Evolutionary conservation across 495 filamentous ascomycete species (phyloP).

Genomic region (Aspergillus biplanus): DNA sequence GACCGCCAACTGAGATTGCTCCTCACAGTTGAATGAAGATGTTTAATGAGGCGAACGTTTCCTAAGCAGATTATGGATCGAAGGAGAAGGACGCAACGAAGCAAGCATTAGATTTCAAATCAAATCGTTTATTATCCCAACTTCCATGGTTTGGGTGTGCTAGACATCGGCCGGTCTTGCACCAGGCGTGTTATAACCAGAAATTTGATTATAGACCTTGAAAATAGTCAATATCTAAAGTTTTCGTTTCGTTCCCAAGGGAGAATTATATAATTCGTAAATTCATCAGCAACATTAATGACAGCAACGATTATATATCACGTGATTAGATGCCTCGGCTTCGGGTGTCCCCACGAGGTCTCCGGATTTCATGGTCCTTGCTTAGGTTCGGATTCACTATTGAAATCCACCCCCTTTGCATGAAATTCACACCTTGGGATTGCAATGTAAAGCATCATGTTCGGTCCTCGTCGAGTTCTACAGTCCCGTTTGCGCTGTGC

Average conservation of each 20-base stretch:
- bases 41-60: not conserved
- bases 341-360: not conserved
- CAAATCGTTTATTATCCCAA: too few relatives aligned
- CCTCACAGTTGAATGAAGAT: not conserved
- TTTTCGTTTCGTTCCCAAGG: not conserved
- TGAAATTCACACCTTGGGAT: not conserved
- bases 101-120: not conserved
- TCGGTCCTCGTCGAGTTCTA: constrained; percentile 30
- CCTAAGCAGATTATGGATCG: not conserved
- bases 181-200: too few relatives aligned
- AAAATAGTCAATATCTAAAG: not conserved
- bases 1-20: constrained; percentile 44
- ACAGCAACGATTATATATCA: not conserved
- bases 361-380: too few relatives aligned
- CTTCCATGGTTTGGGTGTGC: too few relatives aligned
- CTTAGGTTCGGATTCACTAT: not conserved
- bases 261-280: not conserved
- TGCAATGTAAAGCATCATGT: constrained; percentile 40
- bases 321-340: not conserved
- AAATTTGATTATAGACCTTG: too few relatives aligned
- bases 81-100: not conserved
- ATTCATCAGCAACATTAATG: not conserved
- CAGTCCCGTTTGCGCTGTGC: constrained; percentile 29
- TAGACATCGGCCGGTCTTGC: too few relatives aligned
- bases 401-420: not conserved